phyloP scores from a whole-genome alignment of 371 early-diverging fungal genomes.

The Cokeromyces recurvatus region DNA sequence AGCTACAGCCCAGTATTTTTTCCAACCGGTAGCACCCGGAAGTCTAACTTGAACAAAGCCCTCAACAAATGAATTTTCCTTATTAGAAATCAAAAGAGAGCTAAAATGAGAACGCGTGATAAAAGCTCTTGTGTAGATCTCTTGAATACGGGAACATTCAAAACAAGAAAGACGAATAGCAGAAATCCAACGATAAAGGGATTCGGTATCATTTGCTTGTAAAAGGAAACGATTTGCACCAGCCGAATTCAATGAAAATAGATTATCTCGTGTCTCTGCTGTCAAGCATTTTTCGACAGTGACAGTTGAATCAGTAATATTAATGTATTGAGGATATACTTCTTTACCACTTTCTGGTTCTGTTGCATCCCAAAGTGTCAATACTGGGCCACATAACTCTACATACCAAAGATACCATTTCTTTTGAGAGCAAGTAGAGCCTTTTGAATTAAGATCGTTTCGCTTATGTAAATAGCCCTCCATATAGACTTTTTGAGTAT shows the following conservation, averaged over 20 bases:
- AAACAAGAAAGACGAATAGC: conserved; percentile 67
- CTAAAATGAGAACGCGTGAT: conserved; percentile 31
- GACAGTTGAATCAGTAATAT: conserved; percentile 48
- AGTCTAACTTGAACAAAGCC: conserved; percentile 51
- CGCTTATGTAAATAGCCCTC: conserved; percentile 48
- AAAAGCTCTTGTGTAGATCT: conserved; percentile 57
- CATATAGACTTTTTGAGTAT: conserved; percentile 59
- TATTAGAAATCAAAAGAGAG: conserved; percentile 10
- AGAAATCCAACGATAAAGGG: conserved; percentile 47
- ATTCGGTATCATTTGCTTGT: conserved; percentile 32
- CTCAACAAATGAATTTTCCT: conserved; percentile 21
- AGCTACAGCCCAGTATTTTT: conserved; percentile 50
- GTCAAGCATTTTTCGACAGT: conserved; percentile 39
- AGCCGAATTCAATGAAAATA: conserved; percentile 54
- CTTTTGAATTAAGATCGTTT: conserved; percentile 39
- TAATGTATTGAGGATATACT: conserved; percentile 24
- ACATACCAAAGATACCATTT: conserved; percentile 62
- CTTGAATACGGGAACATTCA: conserved; percentile 60
- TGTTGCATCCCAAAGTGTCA: conserved; percentile 46
- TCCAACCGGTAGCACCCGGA: conserved; percentile 51
- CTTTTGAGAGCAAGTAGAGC: conserved; percentile 9
- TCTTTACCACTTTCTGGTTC: conserved; percentile 13
- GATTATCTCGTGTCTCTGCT: conserved; percentile 26
- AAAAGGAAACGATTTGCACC: conserved; percentile 49
- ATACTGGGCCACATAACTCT: conserved; percentile 53